These are phyloP conservation scores for Acer saccharum DNA, from an alignment of 345 rosid species.

Conservation along the genomic window DNA sequence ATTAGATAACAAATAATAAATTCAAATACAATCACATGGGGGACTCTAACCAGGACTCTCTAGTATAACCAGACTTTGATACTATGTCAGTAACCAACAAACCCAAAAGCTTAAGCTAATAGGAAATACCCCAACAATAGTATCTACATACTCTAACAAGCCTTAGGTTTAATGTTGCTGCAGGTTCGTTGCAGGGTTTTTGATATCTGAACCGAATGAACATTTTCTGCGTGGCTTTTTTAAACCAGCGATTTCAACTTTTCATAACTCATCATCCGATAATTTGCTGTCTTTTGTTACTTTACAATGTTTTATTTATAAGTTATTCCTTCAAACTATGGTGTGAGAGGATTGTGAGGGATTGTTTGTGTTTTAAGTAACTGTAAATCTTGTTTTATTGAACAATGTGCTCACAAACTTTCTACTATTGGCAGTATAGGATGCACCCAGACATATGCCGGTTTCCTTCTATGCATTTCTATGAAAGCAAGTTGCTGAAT, in stretches of 20 bases:
- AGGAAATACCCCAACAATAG: too few species aligned
- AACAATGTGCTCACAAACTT: constrained; percentile 25
- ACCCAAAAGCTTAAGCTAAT: too few species aligned
- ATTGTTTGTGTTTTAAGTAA: neutral
- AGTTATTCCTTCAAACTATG: neutral
- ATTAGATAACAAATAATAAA: too few species aligned
- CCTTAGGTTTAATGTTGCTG: neutral
- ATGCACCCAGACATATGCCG: constrained; percentile 97
- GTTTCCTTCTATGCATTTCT: constrained; percentile 91
- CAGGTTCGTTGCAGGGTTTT: neutral
- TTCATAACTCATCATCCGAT: neutral
- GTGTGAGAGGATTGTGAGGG: neutral
- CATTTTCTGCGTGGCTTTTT: neutral
- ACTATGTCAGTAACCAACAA: too few species aligned
- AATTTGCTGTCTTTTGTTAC: neutral
- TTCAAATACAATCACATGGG: too few species aligned
- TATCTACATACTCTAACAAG: neutral
- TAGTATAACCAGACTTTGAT: too few species aligned
- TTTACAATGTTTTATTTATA: neutral
- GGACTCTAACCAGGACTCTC: too few species aligned
- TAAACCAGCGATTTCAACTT: neutral
- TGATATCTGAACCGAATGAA: neutral
- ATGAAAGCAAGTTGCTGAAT: constrained; percentile 79
- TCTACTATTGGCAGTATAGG: constrained; percentile 75
- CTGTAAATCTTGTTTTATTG: constrained; percentile 4